Conservation (phyloP, 208 protist species). For the Crithidia expoeki region DNA sequence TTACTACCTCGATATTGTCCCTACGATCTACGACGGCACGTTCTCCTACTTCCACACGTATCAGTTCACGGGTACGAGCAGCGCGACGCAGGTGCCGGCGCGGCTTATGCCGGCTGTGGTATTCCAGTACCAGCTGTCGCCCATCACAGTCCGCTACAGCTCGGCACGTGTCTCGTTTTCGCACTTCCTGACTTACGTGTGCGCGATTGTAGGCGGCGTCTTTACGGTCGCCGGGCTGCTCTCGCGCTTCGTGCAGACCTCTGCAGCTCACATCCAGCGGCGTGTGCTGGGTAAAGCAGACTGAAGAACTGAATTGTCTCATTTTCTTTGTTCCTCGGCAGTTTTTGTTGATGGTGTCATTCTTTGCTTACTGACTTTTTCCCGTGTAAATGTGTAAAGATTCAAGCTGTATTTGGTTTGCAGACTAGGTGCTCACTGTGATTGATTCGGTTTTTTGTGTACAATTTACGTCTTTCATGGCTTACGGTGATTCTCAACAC, state of each 20-base stretch:
- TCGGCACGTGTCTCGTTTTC: constrained; percentile 70
- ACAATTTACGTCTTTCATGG: neutral
- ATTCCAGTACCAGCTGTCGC: constrained; percentile 92
- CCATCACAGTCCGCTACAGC: constrained; percentile 86
- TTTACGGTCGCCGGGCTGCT: constrained; percentile 87
- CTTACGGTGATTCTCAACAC: too few relatives aligned
- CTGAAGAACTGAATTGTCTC: neutral
- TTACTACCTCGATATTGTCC: constrained; percentile 61
- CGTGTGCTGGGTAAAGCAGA: constrained; percentile 50
- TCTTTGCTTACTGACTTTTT: too few relatives aligned
- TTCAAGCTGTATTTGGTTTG: neutral
- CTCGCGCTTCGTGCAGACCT: constrained; percentile 41
- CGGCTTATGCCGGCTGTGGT: constrained; percentile 61
- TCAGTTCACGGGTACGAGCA: constrained; percentile 46
- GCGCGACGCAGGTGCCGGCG: neutral
- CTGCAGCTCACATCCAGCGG: constrained; percentile 47
- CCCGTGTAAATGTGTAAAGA: constrained; percentile 11
- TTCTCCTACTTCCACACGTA: constrained; percentile 39
- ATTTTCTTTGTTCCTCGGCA: neutral
- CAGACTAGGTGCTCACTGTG: neutral
- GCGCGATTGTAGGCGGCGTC: constrained; percentile 94
- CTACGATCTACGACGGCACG: constrained; percentile 45
- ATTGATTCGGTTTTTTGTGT: neutral
- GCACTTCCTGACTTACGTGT: constrained; percentile 93
- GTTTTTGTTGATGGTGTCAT: too few relatives aligned